Percentiles rank a stretch among this genome's conserved stretches.
phyloP scores from a whole-genome alignment of 306 rosid species.

The Quercus mongolica region DNA sequence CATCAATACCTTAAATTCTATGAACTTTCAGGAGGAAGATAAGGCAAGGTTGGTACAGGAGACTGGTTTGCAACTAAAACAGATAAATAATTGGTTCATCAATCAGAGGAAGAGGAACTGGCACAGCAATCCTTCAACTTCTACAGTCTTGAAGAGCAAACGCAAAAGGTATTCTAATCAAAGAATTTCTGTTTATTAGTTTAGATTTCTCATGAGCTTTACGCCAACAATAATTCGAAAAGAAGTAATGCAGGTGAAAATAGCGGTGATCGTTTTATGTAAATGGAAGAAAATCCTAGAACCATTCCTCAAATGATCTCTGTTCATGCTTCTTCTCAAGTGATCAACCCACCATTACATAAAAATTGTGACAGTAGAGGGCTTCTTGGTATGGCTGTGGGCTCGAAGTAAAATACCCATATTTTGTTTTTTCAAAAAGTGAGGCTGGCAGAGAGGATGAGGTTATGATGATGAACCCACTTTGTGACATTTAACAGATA shows the following conservation, averaged over 20 bases:
- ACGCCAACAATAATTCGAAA: conserved; percentile 50
- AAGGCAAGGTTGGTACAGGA: conserved; percentile 94
- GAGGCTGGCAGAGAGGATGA: conserved; percentile 30
- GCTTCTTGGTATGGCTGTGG: conserved; percentile 24
- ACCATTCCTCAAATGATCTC: conserved; percentile 2
- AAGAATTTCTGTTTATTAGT: background rate
- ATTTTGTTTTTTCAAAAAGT: conserved; percentile 21
- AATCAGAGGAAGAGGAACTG: conserved; percentile 99
- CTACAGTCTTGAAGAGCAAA: conserved; percentile 88
- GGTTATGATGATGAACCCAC: conserved; percentile 2
- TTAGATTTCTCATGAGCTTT: conserved; percentile 17
- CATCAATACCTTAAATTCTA: background rate
- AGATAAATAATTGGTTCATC: conserved; percentile 97
- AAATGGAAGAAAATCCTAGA: conserved; percentile 24
- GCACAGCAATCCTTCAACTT: conserved; percentile 95
- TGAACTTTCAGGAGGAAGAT: conserved; percentile 80
- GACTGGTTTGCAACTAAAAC: conserved; percentile 93
- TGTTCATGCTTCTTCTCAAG: conserved; percentile 18
- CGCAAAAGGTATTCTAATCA: conserved; percentile 71
- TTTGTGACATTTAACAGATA: conserved; percentile 17
- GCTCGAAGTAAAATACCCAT: background rate
- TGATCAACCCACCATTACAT: conserved; percentile 12
- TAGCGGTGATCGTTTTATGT: conserved; percentile 42
- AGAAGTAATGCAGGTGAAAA: conserved; percentile 80
- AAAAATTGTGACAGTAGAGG: conserved; percentile 7